A percentile compares a stretch with the other conserved stretches of the same genome.
Conservation (phyloP, 371 early-diverging fungal genomes). For the Rhizopus arrhizus region DNA sequence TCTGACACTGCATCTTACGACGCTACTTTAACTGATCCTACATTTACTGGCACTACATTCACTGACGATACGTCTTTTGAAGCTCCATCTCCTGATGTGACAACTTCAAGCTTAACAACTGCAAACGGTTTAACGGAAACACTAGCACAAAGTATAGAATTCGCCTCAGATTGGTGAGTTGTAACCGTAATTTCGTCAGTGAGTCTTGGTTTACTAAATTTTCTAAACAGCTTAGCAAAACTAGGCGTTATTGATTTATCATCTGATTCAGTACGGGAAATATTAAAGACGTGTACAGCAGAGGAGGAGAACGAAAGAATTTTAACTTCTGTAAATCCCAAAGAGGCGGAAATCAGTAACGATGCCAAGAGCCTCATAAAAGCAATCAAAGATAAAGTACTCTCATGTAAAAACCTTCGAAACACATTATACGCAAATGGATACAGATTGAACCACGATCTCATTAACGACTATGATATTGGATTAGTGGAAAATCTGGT, state of each 20-base stretch:
- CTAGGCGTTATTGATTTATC: slow-evolving; percentile 13
- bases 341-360: slow-evolving; percentile 4
- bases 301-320: slow-evolving; percentile 6
- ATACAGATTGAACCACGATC: slow-evolving; percentile 4
- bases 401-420: slow-evolving; percentile 9
- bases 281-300: slow-evolving; percentile 4
- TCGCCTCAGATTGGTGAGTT: slow-evolving; percentile 17
- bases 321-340: neutral
- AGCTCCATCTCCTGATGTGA: neutral
- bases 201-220: slow-evolving; percentile 4
- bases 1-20: neutral
- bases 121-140: slow-evolving; percentile 1
- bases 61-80: slow-evolving; percentile 2
- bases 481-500: slow-evolving; percentile 9
- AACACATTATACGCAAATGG: slow-evolving; percentile 12
- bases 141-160: slow-evolving; percentile 9
- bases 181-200: slow-evolving; percentile 10
- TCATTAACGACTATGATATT: slow-evolving; percentile 9
- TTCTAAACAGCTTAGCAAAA: slow-evolving; percentile 14
- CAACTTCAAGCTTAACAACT: neutral
- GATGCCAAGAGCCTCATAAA: slow-evolving; percentile 7
- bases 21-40: neutral
- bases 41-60: slow-evolving; percentile 4
- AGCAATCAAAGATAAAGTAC: slow-evolving; percentile 7
- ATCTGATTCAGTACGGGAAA: slow-evolving; percentile 9